A percentile compares a stretch with the other conserved stretches of the same genome.
Conservation (phyloP, 768 basidiomycete genomes). For the Leccinellum luteum region DNA sequence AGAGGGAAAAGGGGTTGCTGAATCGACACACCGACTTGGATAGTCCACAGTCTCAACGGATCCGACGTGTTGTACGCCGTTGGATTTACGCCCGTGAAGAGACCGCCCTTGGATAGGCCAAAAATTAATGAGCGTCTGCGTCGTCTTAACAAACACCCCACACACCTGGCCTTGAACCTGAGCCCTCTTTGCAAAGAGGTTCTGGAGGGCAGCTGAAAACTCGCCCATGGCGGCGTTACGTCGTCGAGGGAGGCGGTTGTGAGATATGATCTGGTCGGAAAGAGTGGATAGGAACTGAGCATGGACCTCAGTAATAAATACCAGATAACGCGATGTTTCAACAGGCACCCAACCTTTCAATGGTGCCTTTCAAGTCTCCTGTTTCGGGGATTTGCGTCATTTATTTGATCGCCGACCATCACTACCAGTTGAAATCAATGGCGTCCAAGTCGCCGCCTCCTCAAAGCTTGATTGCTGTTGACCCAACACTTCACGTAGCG, state of each 20-base stretch:
- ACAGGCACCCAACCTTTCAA: too few relatives aligned
- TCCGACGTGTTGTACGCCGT: slow-evolving; percentile 55
- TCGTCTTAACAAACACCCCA: not conserved
- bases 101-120: slow-evolving; percentile 54
- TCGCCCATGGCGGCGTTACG: slow-evolving; percentile 32
- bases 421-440: too few relatives aligned
- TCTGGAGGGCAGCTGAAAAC: slow-evolving; percentile 34
- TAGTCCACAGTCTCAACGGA: slow-evolving; percentile 74
- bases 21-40: slow-evolving; percentile 60
- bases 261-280: not conserved
- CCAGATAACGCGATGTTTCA: not conserved
- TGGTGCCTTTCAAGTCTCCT: too few relatives aligned
- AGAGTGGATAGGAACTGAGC: not conserved
- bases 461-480: too few relatives aligned
- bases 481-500: not conserved
- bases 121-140: not conserved
- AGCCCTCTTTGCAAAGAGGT: slow-evolving; percentile 16
- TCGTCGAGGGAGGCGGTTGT: not conserved
- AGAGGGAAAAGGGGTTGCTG: not conserved
- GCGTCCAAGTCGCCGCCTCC: too few relatives aligned
- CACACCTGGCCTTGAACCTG: slow-evolving; percentile 28
- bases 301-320: not conserved
- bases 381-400: not conserved
- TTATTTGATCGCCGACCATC: not conserved
- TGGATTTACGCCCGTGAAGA: slow-evolving; percentile 79